Conservation (phyloP, 2,329 filamentous ascomycete species). For the Botryotinia globosa region DNA sequence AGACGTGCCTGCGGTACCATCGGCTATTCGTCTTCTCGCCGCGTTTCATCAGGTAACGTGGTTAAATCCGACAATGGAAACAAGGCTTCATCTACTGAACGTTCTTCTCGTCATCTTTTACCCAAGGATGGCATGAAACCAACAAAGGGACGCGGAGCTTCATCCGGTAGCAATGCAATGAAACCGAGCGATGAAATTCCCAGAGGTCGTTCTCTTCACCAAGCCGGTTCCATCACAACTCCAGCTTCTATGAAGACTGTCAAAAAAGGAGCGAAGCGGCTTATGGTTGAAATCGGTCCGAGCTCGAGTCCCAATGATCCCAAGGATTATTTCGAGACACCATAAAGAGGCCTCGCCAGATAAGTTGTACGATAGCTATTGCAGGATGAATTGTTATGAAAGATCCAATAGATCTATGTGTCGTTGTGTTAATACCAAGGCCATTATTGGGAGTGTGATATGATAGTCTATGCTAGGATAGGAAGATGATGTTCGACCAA, state of each 20-base stretch:
- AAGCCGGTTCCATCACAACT: not conserved
- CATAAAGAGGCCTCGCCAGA: not conserved
- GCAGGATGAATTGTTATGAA: not conserved
- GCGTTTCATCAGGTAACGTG: not conserved
- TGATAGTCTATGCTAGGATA: slow-evolving; percentile 6
- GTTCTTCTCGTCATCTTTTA: not conserved
- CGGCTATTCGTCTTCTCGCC: not conserved
- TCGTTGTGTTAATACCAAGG: not conserved
- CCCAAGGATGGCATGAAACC: not conserved
- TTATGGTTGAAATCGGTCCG: not conserved
- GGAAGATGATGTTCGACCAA: not conserved
- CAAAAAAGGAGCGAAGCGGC: not conserved
- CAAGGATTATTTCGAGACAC: slow-evolving; percentile 1
- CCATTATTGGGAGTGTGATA: not conserved
- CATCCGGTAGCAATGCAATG: not conserved
- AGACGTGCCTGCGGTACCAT: not conserved
- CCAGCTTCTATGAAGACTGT: not conserved
- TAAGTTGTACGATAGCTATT: not conserved
- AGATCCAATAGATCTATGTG: not conserved
- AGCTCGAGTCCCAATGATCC: not conserved
- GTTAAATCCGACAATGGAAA: not conserved
- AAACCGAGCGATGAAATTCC: not conserved
- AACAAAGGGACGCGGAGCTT: not conserved
- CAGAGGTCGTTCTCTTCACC: not conserved
- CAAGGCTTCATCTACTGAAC: not conserved